Percentiles rank a stretch among this genome's conserved stretches.
Conservation (phyloP, 306 rosid species). For the Trifolium subterraneum region DNA sequence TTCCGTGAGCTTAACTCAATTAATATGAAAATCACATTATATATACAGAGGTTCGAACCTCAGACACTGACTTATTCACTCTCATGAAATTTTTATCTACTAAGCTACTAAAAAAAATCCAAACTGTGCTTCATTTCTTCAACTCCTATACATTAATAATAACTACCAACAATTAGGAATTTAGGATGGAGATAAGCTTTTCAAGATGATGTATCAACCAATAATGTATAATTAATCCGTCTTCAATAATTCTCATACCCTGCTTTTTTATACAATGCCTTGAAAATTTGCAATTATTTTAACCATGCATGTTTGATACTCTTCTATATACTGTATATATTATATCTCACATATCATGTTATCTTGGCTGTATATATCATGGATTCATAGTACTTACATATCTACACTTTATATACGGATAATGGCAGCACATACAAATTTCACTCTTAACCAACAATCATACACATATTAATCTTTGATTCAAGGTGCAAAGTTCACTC, state of each 20-base stretch:
- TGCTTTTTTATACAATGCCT: background rate
- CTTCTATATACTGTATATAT: too few relatives aligned
- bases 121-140: background rate
- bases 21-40: too few relatives aligned
- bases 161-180: background rate
- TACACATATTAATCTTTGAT: background rate
- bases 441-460: background rate
- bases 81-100: too few relatives aligned
- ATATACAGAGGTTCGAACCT: too few relatives aligned
- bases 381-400: background rate
- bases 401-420: background rate
- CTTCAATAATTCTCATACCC: background rate
- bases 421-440: background rate
- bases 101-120: too few relatives aligned
- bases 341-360: background rate
- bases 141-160: background rate
- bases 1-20: too few relatives aligned
- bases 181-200: background rate
- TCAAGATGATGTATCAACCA: background rate
- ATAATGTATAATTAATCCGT: conserved; percentile 2
- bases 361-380: background rate
- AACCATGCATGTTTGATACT: background rate
- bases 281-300: background rate
- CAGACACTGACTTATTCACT: too few relatives aligned
- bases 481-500: background rate